Evolutionary conservation across 2,329 filamentous ascomycete genomes (phyloP), one percentile per base, ranked within the genome.

Genomic region (Dactylellina parvicollis): DNA sequence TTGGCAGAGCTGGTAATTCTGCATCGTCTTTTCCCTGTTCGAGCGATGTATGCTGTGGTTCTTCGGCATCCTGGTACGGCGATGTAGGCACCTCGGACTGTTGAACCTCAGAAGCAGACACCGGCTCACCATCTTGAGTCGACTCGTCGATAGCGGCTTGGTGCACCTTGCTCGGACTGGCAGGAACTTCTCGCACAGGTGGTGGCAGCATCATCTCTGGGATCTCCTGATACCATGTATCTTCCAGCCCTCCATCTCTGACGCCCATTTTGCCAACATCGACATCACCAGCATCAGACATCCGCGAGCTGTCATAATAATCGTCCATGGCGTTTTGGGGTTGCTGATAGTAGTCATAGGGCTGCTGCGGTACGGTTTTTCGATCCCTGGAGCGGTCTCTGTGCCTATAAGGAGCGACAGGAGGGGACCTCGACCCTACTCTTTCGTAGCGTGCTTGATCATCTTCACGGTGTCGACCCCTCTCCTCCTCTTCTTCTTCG

Each of bases 241-340:
- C 67, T 30, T 64, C 59, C 4, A 57, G 26, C 30, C 67, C 67
- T 9, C 50, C 42, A 54, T 72, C 67, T 24, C 67, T 36, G 1
- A 72, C 44, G 36, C 42, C 50, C n/a, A 32, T 20, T 28, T 72
- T 72, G 2, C 49, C 59, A 55, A 72, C 50, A 26, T 72, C 59
- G 26, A 72, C 59, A 52, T 72, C 67, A 34, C 67, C 67, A 9
- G 67, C 67, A n/a, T 72, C 67, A 18, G 59, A 72, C 34, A 47
- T 16, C 3, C 67, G 59, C n/a, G 26, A 47, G 42, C 30, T 50
- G 9, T 72, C 57, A 26, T 54, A 65, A 28, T 72, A 56, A 60
- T 72, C 59, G n/a, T 67, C 47, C 2, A 67, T 46, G 34, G 34
- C 42, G 22, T 50, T 52, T 14, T 46, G 20, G 1, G 62, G 52